phyloP scores from a whole-genome alignment of 495 filamentous ascomycete species.

The Penicillium crystallinum region DNA sequence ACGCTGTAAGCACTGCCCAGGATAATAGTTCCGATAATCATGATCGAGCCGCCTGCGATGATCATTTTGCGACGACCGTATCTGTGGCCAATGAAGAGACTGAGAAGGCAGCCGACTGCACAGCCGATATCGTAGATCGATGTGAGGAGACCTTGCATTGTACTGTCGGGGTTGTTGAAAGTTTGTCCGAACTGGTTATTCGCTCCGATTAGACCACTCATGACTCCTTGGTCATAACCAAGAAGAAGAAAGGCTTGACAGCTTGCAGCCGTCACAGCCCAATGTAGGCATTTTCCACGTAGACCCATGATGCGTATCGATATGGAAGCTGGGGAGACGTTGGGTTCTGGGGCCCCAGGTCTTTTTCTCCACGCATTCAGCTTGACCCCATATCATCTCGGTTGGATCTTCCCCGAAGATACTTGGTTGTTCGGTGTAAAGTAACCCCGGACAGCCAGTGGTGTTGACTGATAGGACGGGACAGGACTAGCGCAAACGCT shows the following conservation, averaged over 20 bases:
- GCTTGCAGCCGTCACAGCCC: conserved; percentile 21
- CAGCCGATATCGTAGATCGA: conserved; percentile 46
- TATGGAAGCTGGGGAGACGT: not conserved
- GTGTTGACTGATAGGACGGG: not conserved
- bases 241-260: conserved; percentile 37
- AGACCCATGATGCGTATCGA: conserved; percentile 9
- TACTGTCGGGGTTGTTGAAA: conserved; percentile 34
- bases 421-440: not conserved
- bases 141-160: conserved; percentile 41
- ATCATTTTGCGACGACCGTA: conserved; percentile 43
- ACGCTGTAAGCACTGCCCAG: conserved; percentile 43
- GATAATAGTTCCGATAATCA: conserved; percentile 37
- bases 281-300: conserved; percentile 16
- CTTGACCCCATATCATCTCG: not conserved
- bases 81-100: conserved; percentile 37
- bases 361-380: not conserved
- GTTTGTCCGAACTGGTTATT: conserved; percentile 35
- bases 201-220: conserved; percentile 34
- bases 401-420: not conserved
- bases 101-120: conserved; percentile 38
- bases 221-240: conserved; percentile 38
- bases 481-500: not conserved
- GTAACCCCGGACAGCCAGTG: not conserved
- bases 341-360: conserved; percentile 3
- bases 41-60: conserved; percentile 35